Base-by-base conservation (phyloP, 2,329 filamentous ascomycete genomes). In the Fusarium tupiense region DNA sequence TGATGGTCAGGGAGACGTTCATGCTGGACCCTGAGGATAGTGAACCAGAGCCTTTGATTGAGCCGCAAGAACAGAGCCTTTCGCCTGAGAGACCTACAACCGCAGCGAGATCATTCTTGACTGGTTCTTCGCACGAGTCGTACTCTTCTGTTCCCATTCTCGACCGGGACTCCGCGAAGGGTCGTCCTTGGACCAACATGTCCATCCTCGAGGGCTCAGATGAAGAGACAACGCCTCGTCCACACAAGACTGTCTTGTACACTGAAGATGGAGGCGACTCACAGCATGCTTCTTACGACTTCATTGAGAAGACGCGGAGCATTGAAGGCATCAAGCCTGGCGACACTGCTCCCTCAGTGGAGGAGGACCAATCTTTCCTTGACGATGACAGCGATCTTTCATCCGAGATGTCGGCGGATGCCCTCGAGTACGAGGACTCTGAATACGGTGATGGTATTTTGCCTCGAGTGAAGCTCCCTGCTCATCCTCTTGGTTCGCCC, bases 141-240 rank as follows among this genome's bases (percentile, higher is more conserved):
- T 95, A 94, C 79, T 92, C 90, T 44, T 95, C 93, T 1, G 91
- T 92, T 40, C 94, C 94, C 8, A 86, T 96, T 13, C 87, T 97
- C 19, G 92, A 96, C 69, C 89, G 93, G 57, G 93, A 88, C 7
- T 79, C 86, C 1, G 88, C 90, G 47, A 87, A 90, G 70, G 86
- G 81, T 3, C 81, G 80, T 12, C 85, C 87, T 66, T 91, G 89
- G 90, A 86, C 86, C 16, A 83, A 89, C 44, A 86, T 84, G 47
- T 91, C 90, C 0, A 80, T 91, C 35, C 82, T 91, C 9, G 84
- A 86, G 60, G 87, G 83, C 1, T 83, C 86, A 4, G 88, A 88
- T 26, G 83, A 84, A 8, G 81, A 81, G 22, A 73, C 73, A 7
- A 79, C 79, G 4, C 70, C 76, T 22, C 76, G 69, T 12, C 74